Evolutionary conservation across 2,329 filamentous ascomycete genomes (phyloP), one percentile per base, ranked within the genome.

Genomic region (Metarhizium rileyi): DNA sequence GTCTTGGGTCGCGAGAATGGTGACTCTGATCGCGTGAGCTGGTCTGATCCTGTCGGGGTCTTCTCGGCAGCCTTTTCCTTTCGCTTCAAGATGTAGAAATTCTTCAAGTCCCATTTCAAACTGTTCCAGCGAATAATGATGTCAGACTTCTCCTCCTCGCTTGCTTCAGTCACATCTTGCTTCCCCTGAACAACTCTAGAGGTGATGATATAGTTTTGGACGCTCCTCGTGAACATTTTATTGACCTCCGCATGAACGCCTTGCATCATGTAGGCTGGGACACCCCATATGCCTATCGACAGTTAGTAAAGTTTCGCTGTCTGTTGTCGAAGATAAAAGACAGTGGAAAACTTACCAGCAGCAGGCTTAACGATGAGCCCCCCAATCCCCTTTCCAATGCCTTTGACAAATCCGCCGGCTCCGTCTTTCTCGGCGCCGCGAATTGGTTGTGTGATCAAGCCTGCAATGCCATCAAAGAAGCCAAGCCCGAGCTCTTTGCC

Each of bases 211-310:
- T 91, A 91, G 56, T 87, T 89, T 45, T 87, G 75, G 18, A 88
- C 81, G 53, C 80, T 87, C 42, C 77, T 81, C 23, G 83, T 81
- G 56, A 88, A 84, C 43, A 77, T 67, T 54, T 84, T 88, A 53
- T 83, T 76, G 48, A 93, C 74, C 62, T 91, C 85, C 38, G 86
- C 86, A 58, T 91, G 82, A 1, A 93, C 74, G 2, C 90, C 90
- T 62, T 90, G 87, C 73, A 90, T 85, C 3, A 87, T 78, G 60
- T 93, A 94, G 5, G 84, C 90, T 0, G 88, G 87, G 4, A 94
- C 66, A 1, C 80, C 79, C 78, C 81, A 87, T 16, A 86, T 64
- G 5, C 23, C 50, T 53, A 30, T 28, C 38, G 9, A 28, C 35
- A 14, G 27, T 26, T 20, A 47, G 43, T 47, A 35, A 12, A 51